Evolutionary conservation across 2,329 filamentous ascomycete genomes (phyloP).

Genomic region (Neophaeococcomyces aloes): DNA sequence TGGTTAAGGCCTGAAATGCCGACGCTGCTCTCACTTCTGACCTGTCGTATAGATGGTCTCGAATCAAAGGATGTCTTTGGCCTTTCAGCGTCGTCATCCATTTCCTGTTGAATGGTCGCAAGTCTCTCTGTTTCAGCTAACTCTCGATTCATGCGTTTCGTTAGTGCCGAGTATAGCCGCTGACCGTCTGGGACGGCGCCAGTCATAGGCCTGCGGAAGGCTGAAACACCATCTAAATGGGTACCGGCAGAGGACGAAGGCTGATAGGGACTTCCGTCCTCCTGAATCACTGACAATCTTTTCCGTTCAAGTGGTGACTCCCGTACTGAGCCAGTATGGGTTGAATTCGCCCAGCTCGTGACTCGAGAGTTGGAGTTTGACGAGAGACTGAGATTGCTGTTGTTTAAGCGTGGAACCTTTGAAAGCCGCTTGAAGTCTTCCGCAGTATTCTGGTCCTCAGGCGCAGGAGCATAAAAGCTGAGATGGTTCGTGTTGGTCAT

Average conservation of each 20-base stretch:
- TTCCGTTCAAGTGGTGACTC: conserved; percentile 27
- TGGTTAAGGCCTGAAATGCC: conserved; percentile 2
- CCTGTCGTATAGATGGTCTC: too few relatives aligned
- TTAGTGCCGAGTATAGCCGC: conserved; percentile 34
- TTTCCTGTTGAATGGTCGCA: conserved; percentile 8
- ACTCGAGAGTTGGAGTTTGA: conserved; percentile 30
- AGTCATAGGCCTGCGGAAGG: conserved; percentile 24
- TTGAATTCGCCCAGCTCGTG: conserved; percentile 42
- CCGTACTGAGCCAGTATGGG: conserved; percentile 29
- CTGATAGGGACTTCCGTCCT: conserved; percentile 27
- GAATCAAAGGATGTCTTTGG: too few relatives aligned
- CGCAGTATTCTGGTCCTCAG: conserved; percentile 7
- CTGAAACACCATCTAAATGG: conserved; percentile 23
- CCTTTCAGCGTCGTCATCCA: too few relatives aligned
- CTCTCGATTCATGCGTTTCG: conserved; percentile 30
- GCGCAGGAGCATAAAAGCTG: conserved; percentile 9
- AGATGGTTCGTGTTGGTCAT: conserved; percentile 4
- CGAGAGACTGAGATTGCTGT: conserved; percentile 18
- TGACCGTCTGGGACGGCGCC: conserved; percentile 27
- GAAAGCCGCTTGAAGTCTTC: conserved; percentile 15
- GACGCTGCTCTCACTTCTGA: too few relatives aligned
- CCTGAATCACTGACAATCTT: conserved; percentile 35
- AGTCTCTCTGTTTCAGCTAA: conserved; percentile 20
- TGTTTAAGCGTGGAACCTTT: conserved; percentile 8
- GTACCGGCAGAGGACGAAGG: conserved; percentile 22